These are phyloP conservation scores for Lepraria neglecta DNA, from an alignment of 495 filamentous ascomycete species.

Conservation along the genomic window DNA sequence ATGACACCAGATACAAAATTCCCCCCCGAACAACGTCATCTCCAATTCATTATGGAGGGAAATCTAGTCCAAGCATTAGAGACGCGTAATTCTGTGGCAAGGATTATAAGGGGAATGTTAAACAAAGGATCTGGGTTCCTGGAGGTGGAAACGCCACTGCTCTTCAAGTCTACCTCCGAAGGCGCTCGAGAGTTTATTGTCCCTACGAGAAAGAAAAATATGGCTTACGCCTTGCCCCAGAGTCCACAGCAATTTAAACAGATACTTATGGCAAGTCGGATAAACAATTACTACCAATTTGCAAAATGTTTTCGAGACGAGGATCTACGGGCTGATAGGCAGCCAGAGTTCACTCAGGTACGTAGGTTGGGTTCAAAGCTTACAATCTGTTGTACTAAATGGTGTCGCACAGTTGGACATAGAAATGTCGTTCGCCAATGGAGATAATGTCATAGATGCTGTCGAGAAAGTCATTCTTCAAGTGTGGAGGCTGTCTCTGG, in stretches of 20 bases:
- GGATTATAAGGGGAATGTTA: conserved; percentile 49
- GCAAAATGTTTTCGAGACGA: conserved; percentile 95
- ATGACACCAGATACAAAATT: conserved; percentile 65
- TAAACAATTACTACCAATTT: conserved; percentile 81
- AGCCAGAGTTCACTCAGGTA: conserved; percentile 96
- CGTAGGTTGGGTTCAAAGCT: conserved; percentile 7
- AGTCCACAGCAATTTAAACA: conserved; percentile 99
- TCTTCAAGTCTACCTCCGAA: conserved; percentile 98
- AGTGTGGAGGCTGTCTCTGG: conserved; percentile 48
- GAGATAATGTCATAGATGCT: conserved; percentile 63
- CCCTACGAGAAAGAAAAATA: conserved; percentile 66
- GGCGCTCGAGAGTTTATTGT: conserved; percentile 95
- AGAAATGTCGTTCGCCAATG: conserved; percentile 78
- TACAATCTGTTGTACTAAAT: conserved; percentile 13
- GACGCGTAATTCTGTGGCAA: conserved; percentile 50
- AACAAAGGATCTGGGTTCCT: conserved; percentile 48
- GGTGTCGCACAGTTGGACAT: conserved; percentile 62
- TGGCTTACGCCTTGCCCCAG: conserved; percentile 87
- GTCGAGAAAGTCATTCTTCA: conserved; percentile 59
- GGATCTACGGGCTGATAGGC: conserved; percentile 84
- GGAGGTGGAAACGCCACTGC: conserved; percentile 83
- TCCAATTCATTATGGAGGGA: conserved; percentile 71
- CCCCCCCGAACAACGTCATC: conserved; percentile 65
- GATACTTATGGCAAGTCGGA: conserved; percentile 87
- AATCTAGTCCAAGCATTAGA: conserved; percentile 55